phyloP scores from a whole-genome alignment of 1,284 basidiomycete species.

The Marasmius sp. region DNA sequence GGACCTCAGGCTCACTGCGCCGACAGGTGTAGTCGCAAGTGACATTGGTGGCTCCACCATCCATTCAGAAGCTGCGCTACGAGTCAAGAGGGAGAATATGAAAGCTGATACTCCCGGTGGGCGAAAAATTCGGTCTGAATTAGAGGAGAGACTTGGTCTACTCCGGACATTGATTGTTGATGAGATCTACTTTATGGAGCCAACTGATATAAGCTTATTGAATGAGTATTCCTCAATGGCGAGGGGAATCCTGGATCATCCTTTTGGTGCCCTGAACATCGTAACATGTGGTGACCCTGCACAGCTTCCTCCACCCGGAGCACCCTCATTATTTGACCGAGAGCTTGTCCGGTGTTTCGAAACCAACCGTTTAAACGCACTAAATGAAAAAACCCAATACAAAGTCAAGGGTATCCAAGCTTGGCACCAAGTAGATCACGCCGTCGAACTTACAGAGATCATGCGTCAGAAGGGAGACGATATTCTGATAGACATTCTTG shows the following conservation, averaged over 20 bases:
- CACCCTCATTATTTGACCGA: not conserved
- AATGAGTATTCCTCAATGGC: not conserved
- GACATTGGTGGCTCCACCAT: conserved; percentile 5
- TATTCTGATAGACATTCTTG: conserved; percentile 11
- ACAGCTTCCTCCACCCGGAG: not conserved
- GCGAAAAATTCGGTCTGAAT: not conserved
- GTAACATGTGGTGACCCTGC: not conserved
- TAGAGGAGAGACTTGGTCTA: not conserved
- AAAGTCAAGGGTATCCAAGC: conserved; percentile 15
- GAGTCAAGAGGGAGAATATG: not conserved
- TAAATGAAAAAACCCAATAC: conserved; percentile 6
- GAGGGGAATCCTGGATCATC: too few relatives aligned
- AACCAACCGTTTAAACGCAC: conserved; percentile 6
- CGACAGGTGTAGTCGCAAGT: conserved; percentile 6
- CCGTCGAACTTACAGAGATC: conserved; percentile 14
- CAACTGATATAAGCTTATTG: not conserved
- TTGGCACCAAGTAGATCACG: conserved; percentile 12
- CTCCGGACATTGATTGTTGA: conserved; percentile 1
- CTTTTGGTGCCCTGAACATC: not conserved
- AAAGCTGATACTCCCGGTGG: not conserved
- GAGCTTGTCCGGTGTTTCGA: not conserved
- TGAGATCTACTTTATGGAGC: conserved; percentile 4
- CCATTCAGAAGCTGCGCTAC: conserved; percentile 1
- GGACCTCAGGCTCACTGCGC: not conserved
- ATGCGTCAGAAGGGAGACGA: conserved; percentile 16